Conservation (phyloP, 1,284 basidiomycete species). For the Pterulicium gracile region DNA sequence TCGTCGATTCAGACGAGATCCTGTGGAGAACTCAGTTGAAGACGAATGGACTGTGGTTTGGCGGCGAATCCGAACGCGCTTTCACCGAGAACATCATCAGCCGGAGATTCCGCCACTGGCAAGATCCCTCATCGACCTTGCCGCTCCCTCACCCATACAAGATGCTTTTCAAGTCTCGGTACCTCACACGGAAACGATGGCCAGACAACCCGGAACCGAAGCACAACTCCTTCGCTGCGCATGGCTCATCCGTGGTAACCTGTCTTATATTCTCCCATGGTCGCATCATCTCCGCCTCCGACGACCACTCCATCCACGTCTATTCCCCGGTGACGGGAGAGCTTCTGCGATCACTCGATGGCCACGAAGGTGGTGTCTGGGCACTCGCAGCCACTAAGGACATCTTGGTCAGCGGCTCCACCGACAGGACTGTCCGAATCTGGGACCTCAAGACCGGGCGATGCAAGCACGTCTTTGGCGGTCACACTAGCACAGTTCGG, state of each 20-base stretch:
- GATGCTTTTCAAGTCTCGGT: slow-evolving; percentile 76
- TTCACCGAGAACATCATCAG: slow-evolving; percentile 56
- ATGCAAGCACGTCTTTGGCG: slow-evolving; percentile 86
- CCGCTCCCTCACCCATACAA: slow-evolving; percentile 77
- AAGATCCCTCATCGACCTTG: slow-evolving; percentile 31
- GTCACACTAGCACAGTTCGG: slow-evolving; percentile 89
- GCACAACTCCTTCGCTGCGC: slow-evolving; percentile 75
- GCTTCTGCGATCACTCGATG: slow-evolving; percentile 64
- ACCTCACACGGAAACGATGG: slow-evolving; percentile 71
- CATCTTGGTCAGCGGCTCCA: slow-evolving; percentile 85
- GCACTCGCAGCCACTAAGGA: slow-evolving; percentile 79
- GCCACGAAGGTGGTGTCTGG: slow-evolving; percentile 95
- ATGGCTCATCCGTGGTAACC: slow-evolving; percentile 85
- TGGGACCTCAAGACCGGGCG: slow-evolving; percentile 78
- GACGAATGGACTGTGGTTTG: slow-evolving; percentile 76
- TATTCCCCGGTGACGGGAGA: slow-evolving; percentile 78
- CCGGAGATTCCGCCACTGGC: slow-evolving; percentile 36
- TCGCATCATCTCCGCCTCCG: slow-evolving; percentile 90
- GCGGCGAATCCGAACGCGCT: slow-evolving; percentile 61
- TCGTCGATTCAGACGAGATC: slow-evolving; percentile 76
- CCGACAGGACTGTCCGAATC: slow-evolving; percentile 88
- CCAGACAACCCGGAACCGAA: slow-evolving; percentile 61
- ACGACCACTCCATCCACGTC: slow-evolving; percentile 88
- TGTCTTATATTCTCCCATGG: slow-evolving; percentile 89
- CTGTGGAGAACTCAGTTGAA: slow-evolving; percentile 78